Evolutionary conservation across 176 grass and related monocot species (phyloP), one percentile per base, ranked within the genome.

Genomic region (Triticum turgidum): DNA sequence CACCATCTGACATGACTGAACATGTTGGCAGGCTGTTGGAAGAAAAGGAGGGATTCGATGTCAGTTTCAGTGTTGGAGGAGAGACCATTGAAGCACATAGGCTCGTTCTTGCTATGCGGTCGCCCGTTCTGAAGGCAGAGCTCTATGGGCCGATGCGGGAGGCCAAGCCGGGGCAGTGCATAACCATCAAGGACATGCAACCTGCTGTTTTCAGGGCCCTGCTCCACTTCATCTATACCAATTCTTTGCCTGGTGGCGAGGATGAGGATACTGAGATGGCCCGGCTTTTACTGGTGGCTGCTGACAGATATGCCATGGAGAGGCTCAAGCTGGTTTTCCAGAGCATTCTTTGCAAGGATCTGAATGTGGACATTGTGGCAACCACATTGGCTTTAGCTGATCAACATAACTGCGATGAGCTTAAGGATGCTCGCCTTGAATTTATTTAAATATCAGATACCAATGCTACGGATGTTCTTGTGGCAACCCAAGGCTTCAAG

Each of bases 371-470:
- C 17, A 87, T 11, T 0, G 80, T 84, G 47, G 52, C 71, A 6
- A 83, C 84, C 25, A 86, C 79, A 9, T 49, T 87, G 18, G 63
- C 22, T 29, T 67, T 91, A 3, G 72, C 84, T 39, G 84, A 87
- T 20, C 78, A 79, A 7, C 85, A 87, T 52, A 33, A 54, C 30
- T 79, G 84, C 0, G 15, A 6, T 3, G 3, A 7, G 1, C 80
- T 87, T 27, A 87, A 91, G 52, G 61, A 34, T 25, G 25, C 22
- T 61, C 85, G 87, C 63, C 17, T 75, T 47, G 12, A 75, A 4
- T 75, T 29, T 29, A 81, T 81, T 0, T 18, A 67, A 13, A 20
- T 20, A 9, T 68, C 79, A 5, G 42, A 33, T 18, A 21, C 6
- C 11, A 81, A 33, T 10, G 29, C 21, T 7, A 81, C 67, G 79